Evolutionary conservation across 2,329 filamentous ascomycete species (phyloP).

Genomic region (Talaromyces sp.): DNA sequence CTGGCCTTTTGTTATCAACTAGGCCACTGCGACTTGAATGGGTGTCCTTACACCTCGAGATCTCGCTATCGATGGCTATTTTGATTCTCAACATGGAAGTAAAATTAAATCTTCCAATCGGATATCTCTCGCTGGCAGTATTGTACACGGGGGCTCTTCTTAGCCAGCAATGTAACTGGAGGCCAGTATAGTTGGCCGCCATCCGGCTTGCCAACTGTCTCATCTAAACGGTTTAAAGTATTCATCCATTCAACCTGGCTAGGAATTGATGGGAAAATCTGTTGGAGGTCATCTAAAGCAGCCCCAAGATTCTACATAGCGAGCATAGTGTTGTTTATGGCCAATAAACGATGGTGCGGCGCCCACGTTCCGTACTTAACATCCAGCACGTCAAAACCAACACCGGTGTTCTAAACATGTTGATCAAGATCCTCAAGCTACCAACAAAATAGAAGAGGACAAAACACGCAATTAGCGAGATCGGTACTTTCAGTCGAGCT

Average conservation of each 20-base stretch:
- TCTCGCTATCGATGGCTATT: too few relatives aligned
- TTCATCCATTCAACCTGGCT: not conserved
- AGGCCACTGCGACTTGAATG: too few relatives aligned
- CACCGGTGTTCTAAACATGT: not conserved
- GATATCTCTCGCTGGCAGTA: too few relatives aligned
- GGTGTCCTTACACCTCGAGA: too few relatives aligned
- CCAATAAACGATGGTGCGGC: not conserved
- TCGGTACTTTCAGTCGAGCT: not conserved
- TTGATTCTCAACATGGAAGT: too few relatives aligned
- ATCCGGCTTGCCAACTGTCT: not conserved
- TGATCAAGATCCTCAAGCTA: constrained; percentile 4
- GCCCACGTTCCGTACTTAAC: not conserved
- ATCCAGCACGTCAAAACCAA: not conserved
- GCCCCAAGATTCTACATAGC: not conserved
- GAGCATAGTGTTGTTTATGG: not conserved
- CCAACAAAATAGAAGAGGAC: not conserved
- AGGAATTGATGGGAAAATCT: not conserved
- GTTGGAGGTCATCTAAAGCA: not conserved
- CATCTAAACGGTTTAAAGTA: not conserved
- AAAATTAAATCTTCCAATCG: too few relatives aligned
- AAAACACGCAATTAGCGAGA: not conserved
- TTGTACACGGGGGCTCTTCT: not conserved
- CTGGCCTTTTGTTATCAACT: too few relatives aligned
- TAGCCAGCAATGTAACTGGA: not conserved
- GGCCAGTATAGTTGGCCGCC: not conserved